Evolutionary conservation across 805 yeast genomes (phyloP).

Genomic region (Wickerhamiella lipophila): DNA sequence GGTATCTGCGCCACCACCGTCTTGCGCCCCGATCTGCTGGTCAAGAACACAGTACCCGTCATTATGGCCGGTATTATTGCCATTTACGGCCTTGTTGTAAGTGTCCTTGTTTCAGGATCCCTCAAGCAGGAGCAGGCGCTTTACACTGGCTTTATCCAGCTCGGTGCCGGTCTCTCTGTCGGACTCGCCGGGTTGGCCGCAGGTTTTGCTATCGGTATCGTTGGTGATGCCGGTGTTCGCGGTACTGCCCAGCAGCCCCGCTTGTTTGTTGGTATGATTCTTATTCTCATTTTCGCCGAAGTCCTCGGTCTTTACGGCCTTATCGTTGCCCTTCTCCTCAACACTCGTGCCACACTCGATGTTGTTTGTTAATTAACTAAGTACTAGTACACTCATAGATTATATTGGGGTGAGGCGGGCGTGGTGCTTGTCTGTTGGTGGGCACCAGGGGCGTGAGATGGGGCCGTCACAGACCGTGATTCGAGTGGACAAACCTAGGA

Average conservation of each 20-base stretch:
- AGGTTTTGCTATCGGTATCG: conserved; percentile 98
- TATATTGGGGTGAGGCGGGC: too few species aligned
- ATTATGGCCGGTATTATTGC: conserved; percentile 99
- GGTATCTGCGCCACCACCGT: conserved; percentile 99
- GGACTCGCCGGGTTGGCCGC: conserved; percentile 97
- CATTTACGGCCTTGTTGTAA: conserved; percentile 91
- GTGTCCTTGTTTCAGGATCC: conserved; percentile 84
- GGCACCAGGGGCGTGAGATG: too few species aligned
- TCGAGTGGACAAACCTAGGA: too few species aligned
- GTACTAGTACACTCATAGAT: too few species aligned
- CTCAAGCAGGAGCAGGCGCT: conserved; percentile 83
- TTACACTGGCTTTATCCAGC: conserved; percentile 93
- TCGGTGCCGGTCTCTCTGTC: conserved; percentile 96
- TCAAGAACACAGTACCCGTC: conserved; percentile 90
- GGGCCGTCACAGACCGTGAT: too few species aligned
- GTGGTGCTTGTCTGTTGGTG: too few species aligned
- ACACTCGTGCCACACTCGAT: conserved; percentile 73
- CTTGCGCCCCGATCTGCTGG: conserved; percentile 89
- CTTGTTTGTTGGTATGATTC: conserved; percentile 95
- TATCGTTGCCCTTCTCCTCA: conserved; percentile 92
- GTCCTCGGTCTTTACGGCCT: conserved; percentile 97
- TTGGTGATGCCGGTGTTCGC: conserved; percentile 99
- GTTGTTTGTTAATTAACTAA: conserved; percentile 4
- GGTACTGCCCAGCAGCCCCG: conserved; percentile 98
- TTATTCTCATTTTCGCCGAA: conserved; percentile 97